Evolutionary conservation across 208 protist species (phyloP).

Genomic region (Strigomonas culicis): DNA sequence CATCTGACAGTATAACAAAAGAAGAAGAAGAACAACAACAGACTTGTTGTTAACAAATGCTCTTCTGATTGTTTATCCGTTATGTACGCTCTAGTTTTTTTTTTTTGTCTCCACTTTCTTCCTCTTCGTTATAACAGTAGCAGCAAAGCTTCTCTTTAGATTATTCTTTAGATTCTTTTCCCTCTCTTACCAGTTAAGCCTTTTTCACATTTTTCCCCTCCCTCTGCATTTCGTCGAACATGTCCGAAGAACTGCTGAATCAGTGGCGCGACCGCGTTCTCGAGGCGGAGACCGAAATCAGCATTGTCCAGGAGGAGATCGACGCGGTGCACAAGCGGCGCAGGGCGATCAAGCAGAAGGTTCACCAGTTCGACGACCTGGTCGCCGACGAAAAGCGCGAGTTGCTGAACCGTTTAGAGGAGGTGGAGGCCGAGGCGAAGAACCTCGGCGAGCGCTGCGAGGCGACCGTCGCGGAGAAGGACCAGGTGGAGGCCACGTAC

Average conservation of each 20-base stretch:
- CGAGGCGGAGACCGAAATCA: slow-evolving; percentile 60
- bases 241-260: slow-evolving; percentile 19
- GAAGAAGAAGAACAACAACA: slow-evolving; percentile 8
- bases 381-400: slow-evolving; percentile 63
- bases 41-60: neutral
- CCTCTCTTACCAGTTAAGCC: neutral
- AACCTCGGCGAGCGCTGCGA: slow-evolving; percentile 52
- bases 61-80: neutral
- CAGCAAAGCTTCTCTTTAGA: neutral
- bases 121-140: slow-evolving; percentile 6
- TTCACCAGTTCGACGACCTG: slow-evolving; percentile 40
- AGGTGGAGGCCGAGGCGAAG: slow-evolving; percentile 62
- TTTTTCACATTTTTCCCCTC: slow-evolving; percentile 8
- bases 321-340: slow-evolving; percentile 37
- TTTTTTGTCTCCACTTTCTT: slow-evolving; percentile 4
- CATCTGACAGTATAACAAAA: neutral
- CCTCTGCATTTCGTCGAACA: neutral
- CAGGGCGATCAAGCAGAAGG: slow-evolving; percentile 40
- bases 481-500: slow-evolving; percentile 66
- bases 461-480: slow-evolving; percentile 42
- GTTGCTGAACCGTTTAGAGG: slow-evolving; percentile 51
- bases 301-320: slow-evolving; percentile 69
- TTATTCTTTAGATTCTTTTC: slow-evolving; percentile 14
- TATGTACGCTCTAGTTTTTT: slow-evolving; percentile 3
- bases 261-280: slow-evolving; percentile 70